Base-by-base conservation (phyloP, 768 basidiomycete genomes). In the Hericium coralloides region DNA sequence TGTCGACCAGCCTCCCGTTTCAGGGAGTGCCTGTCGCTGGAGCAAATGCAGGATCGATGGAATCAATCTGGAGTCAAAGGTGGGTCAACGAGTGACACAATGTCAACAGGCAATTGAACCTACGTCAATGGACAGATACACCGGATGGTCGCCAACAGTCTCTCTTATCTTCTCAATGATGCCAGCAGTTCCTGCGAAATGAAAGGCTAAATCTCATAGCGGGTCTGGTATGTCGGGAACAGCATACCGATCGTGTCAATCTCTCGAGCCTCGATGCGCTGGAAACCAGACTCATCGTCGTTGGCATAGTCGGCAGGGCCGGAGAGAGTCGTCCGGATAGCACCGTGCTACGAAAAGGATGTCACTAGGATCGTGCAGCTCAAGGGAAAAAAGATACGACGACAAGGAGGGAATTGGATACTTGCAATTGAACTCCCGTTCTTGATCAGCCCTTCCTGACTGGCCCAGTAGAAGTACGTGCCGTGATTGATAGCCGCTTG, bases 391-490 rank as follows among this genome's bases (percentile, higher is more conserved):
- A 50, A 38, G 52, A 56, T 49, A n/a, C 49, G 49, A 41, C 53
- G 52, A 50, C 56, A 7, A 49, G 65, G 57, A 61, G 67, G 58
- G 69, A 68, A 72, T 65, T 39, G 59, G 69, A 79, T 63, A 87
- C 87, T 88, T 88, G 85, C 87, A 83, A 88, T 87, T 69, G 87
- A 88, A 57, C 79, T 79, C 60, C 86, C 87, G 58, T 89, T 87
- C 63, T 76, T 77, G 60, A 95, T 85, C 47, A 92, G 73, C 2
- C 92, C 91, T 64, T 92, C 89, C 63, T 86, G 80, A 58, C 83
- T 84, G 0, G 92, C 92, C 79, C 88, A 88, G 72, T 90, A 93
- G 70, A 94, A 94, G 73, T 92, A 93, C 2, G 89, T 91, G 12
- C 91, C 92, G 58, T 94, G 92, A 59, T 89, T 92, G 60, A 94